phyloP scores from a whole-genome alignment of 2,329 filamentous ascomycete genomes.

The Boeremia exigua region DNA sequence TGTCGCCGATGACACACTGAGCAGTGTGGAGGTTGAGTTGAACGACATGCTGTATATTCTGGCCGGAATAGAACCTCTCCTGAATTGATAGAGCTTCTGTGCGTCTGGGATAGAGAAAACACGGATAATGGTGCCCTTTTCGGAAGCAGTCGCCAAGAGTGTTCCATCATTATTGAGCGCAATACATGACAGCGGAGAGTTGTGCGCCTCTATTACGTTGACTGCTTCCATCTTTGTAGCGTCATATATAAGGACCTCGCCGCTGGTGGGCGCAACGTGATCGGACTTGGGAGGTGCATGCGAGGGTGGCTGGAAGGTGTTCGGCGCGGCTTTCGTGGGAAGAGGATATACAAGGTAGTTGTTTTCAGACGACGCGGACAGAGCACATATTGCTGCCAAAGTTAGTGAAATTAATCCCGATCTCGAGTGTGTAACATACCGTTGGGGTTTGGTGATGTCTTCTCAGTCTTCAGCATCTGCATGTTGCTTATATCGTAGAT shows the following conservation, averaged over 20 bases:
- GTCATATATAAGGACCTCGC: conserved; percentile 93
- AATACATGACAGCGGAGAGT: conserved; percentile 87
- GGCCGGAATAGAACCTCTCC: conserved; percentile 91
- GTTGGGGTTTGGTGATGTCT: conserved; percentile 89
- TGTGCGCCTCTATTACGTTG: conserved; percentile 94
- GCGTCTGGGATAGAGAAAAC: conserved; percentile 92
- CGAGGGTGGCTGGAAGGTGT: conserved; percentile 66
- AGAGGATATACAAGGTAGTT: conserved; percentile 95
- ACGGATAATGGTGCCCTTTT: conserved; percentile 96
- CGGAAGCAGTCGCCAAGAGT: conserved; percentile 89
- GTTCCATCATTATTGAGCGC: conserved; percentile 92
- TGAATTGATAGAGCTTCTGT: conserved; percentile 94
- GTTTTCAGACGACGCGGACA: conserved; percentile 93
- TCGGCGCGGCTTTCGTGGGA: conserved; percentile 66
- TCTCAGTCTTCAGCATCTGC: conserved; percentile 90
- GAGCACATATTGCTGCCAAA: conserved; percentile 76
- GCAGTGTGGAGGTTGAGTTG: conserved; percentile 88
- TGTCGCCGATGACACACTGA: conserved; percentile 94
- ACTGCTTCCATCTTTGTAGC: conserved; percentile 87
- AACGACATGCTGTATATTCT: conserved; percentile 99
- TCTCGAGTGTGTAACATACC: conserved; percentile 52
- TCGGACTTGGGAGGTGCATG: conserved; percentile 81
- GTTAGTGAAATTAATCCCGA: conserved; percentile 20
- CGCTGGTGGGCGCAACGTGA: conserved; percentile 82
- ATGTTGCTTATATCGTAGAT: conserved; percentile 99